Evolutionary conservation across 257 asterid genomes (phyloP), one percentile per base, ranked within the genome.

Genomic region (Haberlea rhodopensis): DNA sequence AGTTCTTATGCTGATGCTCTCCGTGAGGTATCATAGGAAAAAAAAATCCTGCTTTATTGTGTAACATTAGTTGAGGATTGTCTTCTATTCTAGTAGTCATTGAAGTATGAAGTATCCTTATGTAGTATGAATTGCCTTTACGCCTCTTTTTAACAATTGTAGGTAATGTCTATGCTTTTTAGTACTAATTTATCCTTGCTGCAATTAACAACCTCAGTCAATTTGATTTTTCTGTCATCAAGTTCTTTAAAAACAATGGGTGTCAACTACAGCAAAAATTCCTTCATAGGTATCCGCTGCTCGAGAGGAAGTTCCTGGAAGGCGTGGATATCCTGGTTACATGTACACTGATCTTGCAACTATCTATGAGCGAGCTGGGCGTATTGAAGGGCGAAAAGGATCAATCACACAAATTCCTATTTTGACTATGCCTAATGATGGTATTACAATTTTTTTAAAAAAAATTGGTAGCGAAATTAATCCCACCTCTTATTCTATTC

Each of bases 1-100:
- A 91, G 98, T 80, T 91, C 98, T 58, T 91, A 91, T 78, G 98
- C 98, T 62, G 98, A 91, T 80, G 98, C 98, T 68, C 95, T 91
- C 75, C 98, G 98, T 82, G 98, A 91, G 98, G 98, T 91, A 84
- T 69, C 71, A 48, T 57, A 49, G 40, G 37, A 67, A 24, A 54
- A 25, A 49, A 4, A 5, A n/a, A 15, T 63, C 45, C 43, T 62
- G 52, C 72, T 63, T 73, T 67, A 56, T 16, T 13, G 37, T 65
- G 48, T 26, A 37, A 27, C 27, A 21, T 22, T 7, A 5, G 4
- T 18, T 40, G 24, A 60, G 27, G 54, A 15, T 40, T 57, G n/a
- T 37, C 25, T 45, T 54, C 58, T 60, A 20, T 53, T 61, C 22
- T 67, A 37, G 43, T 43, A 28, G 65, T 57, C 16, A 52, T 63